A percentile compares a stretch with the other conserved stretches of the same genome.
These are phyloP conservation scores for Spathaspora girioi DNA, from an alignment of 805 yeast species.

Conservation along the genomic window DNA sequence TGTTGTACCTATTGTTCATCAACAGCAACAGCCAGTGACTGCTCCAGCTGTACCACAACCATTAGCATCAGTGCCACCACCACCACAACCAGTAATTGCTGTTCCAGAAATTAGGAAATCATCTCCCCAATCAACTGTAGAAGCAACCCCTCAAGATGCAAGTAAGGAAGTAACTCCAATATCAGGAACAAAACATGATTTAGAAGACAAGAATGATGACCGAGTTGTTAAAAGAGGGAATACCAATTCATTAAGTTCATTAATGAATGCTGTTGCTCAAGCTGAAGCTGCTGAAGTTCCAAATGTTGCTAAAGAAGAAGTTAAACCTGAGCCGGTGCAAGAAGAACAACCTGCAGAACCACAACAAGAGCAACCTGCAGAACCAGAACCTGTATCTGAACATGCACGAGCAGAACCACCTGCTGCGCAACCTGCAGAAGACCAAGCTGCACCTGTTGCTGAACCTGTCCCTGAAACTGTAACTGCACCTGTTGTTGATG, in stretches of 20 bases:
- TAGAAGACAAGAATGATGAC: conserved; percentile 35
- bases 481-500: conserved; percentile 6
- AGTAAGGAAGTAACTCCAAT: conserved; percentile 1
- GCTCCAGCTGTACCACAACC: conserved; percentile 1
- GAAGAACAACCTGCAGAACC: neutral
- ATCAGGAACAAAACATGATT: conserved; percentile 26
- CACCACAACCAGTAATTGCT: neutral
- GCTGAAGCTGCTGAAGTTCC: conserved; percentile 12
- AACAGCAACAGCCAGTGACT: conserved; percentile 2
- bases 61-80: conserved; percentile 4
- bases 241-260: conserved; percentile 18
- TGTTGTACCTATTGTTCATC: conserved; percentile 6
- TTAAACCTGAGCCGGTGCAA: conserved; percentile 4
- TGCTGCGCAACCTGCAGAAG: neutral
- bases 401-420: conserved; percentile 4
- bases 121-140: conserved; percentile 4
- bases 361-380: conserved; percentile 2
- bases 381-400: conserved; percentile 3
- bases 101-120: neutral
- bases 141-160: conserved; percentile 7
- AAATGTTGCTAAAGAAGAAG: conserved; percentile 4
- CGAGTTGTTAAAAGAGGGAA: conserved; percentile 20
- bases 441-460: conserved; percentile 5
- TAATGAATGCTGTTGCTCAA: conserved; percentile 26
- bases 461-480: conserved; percentile 1